A percentile compares a stretch with the other conserved stretches of the same genome.
Conservation (phyloP, 176 grass and related monocot genomes). For the Lolium perenne region DNA sequence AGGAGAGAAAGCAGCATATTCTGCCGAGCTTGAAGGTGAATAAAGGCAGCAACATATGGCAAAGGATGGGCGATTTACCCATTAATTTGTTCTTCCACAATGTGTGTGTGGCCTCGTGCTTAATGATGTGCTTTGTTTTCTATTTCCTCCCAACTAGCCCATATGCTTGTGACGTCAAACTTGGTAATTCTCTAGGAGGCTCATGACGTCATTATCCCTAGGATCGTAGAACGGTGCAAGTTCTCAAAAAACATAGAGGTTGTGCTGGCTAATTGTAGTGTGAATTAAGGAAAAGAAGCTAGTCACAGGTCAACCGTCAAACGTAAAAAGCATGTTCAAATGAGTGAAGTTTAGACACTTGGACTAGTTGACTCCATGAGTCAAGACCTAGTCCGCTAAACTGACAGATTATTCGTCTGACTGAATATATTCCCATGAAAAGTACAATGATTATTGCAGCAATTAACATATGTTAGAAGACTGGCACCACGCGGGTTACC, state of each 20-base stretch:
- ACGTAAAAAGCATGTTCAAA: too few relatives aligned
- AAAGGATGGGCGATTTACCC: background rate
- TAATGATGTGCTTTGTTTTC: background rate
- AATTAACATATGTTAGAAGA: too few relatives aligned
- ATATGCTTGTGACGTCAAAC: background rate
- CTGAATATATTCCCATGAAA: too few relatives aligned
- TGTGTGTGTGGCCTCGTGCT: too few relatives aligned
- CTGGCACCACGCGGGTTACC: too few relatives aligned
- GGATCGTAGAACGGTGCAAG: background rate
- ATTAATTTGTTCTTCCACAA: too few relatives aligned
- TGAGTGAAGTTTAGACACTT: too few relatives aligned
- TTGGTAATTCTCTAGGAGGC: background rate
- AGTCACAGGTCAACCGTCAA: background rate
- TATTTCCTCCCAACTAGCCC: background rate
- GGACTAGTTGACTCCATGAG: too few relatives aligned
- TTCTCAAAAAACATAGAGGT: background rate
- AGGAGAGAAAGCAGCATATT: background rate
- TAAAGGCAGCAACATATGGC: slow-evolving; percentile 30
- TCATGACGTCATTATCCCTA: background rate
- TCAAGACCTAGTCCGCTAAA: too few relatives aligned
- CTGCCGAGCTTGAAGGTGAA: slow-evolving; percentile 26
- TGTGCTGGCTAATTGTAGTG: background rate
- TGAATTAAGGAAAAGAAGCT: background rate
- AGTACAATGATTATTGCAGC: too few relatives aligned
- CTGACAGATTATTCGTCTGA: too few relatives aligned